Conservation (phyloP, 2,329 filamentous ascomycete species). For the Fusarium euwallaceae region DNA sequence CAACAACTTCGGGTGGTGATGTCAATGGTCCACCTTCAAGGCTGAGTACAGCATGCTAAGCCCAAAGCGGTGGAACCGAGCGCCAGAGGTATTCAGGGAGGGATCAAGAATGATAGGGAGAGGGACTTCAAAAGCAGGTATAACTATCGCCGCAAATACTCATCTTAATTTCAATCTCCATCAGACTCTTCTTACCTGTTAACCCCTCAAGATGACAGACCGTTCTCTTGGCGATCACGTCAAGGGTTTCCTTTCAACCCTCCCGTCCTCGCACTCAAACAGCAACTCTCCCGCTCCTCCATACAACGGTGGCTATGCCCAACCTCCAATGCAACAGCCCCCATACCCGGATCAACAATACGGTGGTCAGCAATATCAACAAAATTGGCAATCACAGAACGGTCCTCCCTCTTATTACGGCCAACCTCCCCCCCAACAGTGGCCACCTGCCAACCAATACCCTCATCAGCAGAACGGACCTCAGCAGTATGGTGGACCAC, state of each 20-base stretch:
- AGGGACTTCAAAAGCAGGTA: background rate
- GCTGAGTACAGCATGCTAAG: background rate
- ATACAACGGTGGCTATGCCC: background rate
- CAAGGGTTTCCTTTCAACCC: background rate
- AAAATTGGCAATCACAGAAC: slow-evolving; percentile 2
- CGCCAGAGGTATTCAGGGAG: background rate
- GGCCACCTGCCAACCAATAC: background rate
- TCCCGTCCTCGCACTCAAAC: background rate
- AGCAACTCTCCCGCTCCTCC: background rate
- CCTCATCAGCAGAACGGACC: background rate
- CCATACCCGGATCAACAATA: background rate
- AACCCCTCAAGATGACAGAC: background rate
- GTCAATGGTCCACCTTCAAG: background rate
- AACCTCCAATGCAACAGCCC: background rate
- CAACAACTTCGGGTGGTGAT: background rate
- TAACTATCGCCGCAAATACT: background rate
- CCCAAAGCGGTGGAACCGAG: background rate
- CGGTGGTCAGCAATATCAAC: background rate
- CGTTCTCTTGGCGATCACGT: background rate
- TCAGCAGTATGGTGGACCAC: background rate
- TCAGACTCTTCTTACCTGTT: background rate
- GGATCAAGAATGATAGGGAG: background rate
- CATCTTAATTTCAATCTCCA: background rate
- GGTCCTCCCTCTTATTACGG: background rate
- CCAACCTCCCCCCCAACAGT: slow-evolving; percentile 2